Evolutionary conservation across 2,329 filamentous ascomycete genomes (phyloP), one percentile per base, ranked within the genome.

Genomic region (Coniochaeta prunicola): DNA sequence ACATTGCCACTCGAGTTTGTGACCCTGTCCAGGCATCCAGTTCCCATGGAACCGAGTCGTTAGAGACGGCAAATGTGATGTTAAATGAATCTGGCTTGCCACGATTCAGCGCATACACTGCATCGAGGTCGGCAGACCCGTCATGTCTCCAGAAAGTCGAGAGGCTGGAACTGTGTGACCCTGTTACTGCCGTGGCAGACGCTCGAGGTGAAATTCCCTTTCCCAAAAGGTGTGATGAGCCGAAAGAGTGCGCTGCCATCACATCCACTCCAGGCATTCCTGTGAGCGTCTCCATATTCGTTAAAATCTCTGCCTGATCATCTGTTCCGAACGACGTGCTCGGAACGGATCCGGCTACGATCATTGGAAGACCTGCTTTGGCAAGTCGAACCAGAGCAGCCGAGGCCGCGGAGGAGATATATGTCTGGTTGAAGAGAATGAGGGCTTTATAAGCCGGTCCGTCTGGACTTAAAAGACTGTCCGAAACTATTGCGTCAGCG

Each of bases 381-480:
- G 66, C 65, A 50, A 69, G 58, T 2, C 55, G 48, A 8, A 65
- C 17, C 1, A 67, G 56, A 3, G 61, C 61, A 12, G 61, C 50
- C 4, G 64, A 62, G 5, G 62, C 61, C 1, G 48, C 34, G 3
- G 61, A 57, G 1, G 59, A 62, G 26, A 66, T 65, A 33, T 57
- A 58, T 24, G 61, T 62, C 57, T 69, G 63, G 34, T 61, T 55
- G 50, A 63, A 62, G 28, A 68, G 21, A 10, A 66, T 58, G 3
- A 69, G 36, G 1, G 65, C 64, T 53, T 65, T 64, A 54, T 67
- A 68, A 8, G 58, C 62, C 1, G 64, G 63, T 1, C 66, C 64
- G 15, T 66, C 62, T 7, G 63, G 57, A 4, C 64, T 62, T 12
- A 68, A 59, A n/a, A 65, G 26, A 4, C 60, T 60, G 12, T 61